Percentiles rank a stretch among this genome's conserved stretches.
phyloP scores from a whole-genome alignment of 345 rosid species.

The Populus pruinosa region DNA sequence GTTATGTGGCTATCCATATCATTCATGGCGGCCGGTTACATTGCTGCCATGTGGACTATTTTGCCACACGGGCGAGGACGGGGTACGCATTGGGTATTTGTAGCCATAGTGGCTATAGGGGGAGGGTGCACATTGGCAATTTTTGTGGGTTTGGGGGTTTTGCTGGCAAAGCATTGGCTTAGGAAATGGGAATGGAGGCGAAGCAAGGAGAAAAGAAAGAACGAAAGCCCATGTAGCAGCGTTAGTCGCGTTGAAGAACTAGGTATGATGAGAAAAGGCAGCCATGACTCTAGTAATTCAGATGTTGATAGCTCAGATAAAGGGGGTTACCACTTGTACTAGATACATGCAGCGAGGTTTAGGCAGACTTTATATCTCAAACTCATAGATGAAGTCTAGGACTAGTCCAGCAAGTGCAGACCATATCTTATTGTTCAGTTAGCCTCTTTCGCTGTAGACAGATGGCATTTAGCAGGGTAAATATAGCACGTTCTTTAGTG shows the following conservation, averaged over 20 bases:
- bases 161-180: conserved; percentile 39
- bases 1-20: conserved; percentile 57
- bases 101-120: conserved; percentile 26
- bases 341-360: background rate
- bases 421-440: no score
- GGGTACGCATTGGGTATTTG: conserved; percentile 41
- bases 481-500: no score
- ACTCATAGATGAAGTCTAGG: background rate
- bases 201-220: conserved; percentile 11
- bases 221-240: conserved; percentile 29
- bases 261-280: conserved; percentile 20
- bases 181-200: conserved; percentile 46
- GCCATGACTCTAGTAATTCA: conserved; percentile 33
- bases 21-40: conserved; percentile 54
- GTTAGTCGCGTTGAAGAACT: conserved; percentile 40
- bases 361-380: background rate
- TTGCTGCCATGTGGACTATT: conserved; percentile 54
- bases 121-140: conserved; percentile 40
- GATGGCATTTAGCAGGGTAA: no score
- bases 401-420: no score
- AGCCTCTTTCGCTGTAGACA: no score
- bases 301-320: conserved; percentile 43
- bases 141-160: conserved; percentile 36
- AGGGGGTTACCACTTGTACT: conserved; percentile 38
- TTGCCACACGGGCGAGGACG: conserved; percentile 29